These are phyloP conservation scores for Diaporthe sp. DNA, from an alignment of 2,329 filamentous ascomycete species.

Conservation along the genomic window DNA sequence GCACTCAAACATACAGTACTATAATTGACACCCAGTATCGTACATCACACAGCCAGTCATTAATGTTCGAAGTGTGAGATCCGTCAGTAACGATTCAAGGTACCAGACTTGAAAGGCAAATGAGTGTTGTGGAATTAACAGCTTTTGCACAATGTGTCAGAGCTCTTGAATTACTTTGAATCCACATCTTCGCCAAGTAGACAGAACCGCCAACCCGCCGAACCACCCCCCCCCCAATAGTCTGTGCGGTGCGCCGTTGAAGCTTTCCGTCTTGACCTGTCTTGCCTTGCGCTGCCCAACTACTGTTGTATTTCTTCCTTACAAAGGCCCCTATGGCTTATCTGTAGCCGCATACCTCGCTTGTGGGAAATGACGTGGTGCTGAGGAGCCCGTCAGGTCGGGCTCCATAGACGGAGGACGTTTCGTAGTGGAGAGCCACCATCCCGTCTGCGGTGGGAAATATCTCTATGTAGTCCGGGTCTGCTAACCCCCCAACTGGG, in stretches of 20 bases:
- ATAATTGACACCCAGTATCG: not conserved
- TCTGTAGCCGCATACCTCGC: not conserved
- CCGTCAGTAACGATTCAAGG: not conserved
- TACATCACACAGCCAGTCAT: not conserved
- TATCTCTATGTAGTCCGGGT: not conserved
- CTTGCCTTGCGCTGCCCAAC: not conserved
- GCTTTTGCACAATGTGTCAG: not conserved
- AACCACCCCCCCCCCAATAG: not conserved
- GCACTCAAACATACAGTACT: not conserved
- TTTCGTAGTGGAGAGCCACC: not conserved
- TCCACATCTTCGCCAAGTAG: too few relatives aligned
- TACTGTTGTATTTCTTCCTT: not conserved
- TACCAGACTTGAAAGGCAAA: not conserved
- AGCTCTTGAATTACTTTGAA: not conserved
- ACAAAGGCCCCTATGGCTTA: not conserved
- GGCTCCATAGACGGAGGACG: too few relatives aligned
- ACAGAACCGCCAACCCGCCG: not conserved
- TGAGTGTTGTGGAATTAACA: too few relatives aligned
- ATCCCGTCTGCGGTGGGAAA: not conserved
- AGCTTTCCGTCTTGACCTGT: not conserved
- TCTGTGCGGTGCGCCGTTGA: not conserved
- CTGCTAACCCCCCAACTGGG: too few relatives aligned
- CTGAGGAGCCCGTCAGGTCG: not conserved
- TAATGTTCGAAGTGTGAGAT: not conserved
- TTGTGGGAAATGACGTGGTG: too few relatives aligned